Conservation (phyloP, 2,329 filamentous ascomycete genomes). For the Salinomyces thailandicus region DNA sequence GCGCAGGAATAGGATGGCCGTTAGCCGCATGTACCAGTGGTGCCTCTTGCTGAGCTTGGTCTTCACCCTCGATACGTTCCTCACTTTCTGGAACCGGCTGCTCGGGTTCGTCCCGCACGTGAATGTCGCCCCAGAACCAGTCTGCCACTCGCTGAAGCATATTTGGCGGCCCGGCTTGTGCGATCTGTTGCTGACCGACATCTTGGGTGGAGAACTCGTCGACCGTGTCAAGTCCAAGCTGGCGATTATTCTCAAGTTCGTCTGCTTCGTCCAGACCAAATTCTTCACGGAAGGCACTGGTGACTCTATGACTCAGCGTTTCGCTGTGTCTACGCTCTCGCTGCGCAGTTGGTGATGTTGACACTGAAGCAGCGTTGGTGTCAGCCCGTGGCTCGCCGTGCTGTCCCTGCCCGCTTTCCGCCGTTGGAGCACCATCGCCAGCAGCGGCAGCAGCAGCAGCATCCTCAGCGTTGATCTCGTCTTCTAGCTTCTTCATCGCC, state of each 20-base stretch:
- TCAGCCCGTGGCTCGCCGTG: slow-evolving; percentile 12
- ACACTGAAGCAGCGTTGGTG: slow-evolving; percentile 2
- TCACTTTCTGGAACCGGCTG: slow-evolving; percentile 40
- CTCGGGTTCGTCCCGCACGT: slow-evolving; percentile 6
- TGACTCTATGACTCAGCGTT: slow-evolving; percentile 9
- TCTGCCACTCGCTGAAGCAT: slow-evolving; percentile 28
- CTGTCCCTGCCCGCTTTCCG: not conserved
- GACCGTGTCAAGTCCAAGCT: slow-evolving; percentile 1
- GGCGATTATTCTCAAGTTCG: slow-evolving; percentile 2
- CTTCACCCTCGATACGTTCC: slow-evolving; percentile 50
- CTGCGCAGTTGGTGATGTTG: slow-evolving; percentile 2
- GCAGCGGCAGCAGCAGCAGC: slow-evolving; percentile 1
- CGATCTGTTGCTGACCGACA: not conserved
- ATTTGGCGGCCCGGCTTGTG: not conserved
- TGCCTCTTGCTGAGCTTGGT: slow-evolving; percentile 46
- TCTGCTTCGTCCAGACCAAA: slow-evolving; percentile 15
- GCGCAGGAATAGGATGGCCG: slow-evolving; percentile 26
- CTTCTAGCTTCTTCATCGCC: slow-evolving; percentile 7
- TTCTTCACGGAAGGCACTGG: slow-evolving; percentile 16
- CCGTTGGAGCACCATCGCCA: not conserved
- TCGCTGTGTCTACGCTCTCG: slow-evolving; percentile 6
- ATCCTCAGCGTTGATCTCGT: slow-evolving; percentile 10
- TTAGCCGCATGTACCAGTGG: slow-evolving; percentile 43
- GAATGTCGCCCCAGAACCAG: slow-evolving; percentile 41
- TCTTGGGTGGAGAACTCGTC: not conserved